These are phyloP conservation scores for Mimosa bimucronata DNA, from an alignment of 306 rosid species.

Conservation along the genomic window DNA sequence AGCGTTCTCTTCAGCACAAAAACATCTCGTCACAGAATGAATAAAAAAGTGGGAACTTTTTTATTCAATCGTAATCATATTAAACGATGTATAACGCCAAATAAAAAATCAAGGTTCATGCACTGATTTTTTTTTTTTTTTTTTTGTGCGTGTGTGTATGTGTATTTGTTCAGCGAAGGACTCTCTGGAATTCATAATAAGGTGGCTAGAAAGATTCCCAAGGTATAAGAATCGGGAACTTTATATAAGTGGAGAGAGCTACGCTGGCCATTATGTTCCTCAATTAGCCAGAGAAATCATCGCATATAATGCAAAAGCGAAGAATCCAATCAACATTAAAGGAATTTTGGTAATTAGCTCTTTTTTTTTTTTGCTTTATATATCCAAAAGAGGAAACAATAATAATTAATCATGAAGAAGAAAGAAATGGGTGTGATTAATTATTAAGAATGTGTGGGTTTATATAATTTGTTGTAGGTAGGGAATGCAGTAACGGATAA, in stretches of 20 bases:
- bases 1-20: conserved; percentile 2
- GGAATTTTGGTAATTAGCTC: conserved; percentile 69
- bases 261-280: conserved; percentile 97
- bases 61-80: not conserved
- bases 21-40: not conserved
- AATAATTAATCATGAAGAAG: no score
- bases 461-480: conserved; percentile 65
- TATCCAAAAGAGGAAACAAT: not conserved
- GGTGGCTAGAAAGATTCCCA: conserved; percentile 88
- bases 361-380: conserved; percentile 1
- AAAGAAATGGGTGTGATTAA: not conserved
- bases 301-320: conserved; percentile 56
- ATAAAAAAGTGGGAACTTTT: not conserved
- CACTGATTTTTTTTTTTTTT: not conserved
- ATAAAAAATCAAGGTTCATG: not conserved
- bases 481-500: conserved; percentile 98
- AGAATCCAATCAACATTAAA: conserved; percentile 69
- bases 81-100: conserved; percentile 1
- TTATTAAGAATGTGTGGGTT: not conserved
- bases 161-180: conserved; percentile 61
- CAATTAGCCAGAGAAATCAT: conserved; percentile 80
- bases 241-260: conserved; percentile 90
- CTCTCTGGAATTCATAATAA: conserved; percentile 71
- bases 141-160: not conserved
- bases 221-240: conserved; percentile 74